Percentiles rank a stretch among this genome's conserved stretches.
These are phyloP conservation scores for Aspergillus cejpii DNA, from an alignment of 2,329 filamentous ascomycete genomes.

Conservation along the genomic window DNA sequence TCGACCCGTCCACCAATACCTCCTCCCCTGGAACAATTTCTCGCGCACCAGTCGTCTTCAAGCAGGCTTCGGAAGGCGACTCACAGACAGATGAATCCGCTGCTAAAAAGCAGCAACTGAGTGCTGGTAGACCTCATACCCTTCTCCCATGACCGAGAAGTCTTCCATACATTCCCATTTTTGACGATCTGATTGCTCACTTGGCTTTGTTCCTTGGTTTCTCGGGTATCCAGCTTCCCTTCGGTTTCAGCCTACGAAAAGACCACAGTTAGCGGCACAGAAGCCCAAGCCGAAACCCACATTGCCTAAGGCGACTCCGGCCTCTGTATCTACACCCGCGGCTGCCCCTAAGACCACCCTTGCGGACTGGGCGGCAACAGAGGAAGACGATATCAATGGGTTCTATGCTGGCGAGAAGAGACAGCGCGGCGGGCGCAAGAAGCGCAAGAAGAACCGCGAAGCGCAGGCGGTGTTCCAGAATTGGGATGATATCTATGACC, in stretches of 20 bases:
- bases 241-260: constrained; percentile 79
- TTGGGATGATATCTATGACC: constrained; percentile 91
- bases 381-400: constrained; percentile 69
- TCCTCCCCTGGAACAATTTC: constrained; percentile 60
- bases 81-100: constrained; percentile 44
- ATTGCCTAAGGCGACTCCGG: constrained; percentile 46
- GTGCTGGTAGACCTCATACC: constrained; percentile 52
- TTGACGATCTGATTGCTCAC: constrained; percentile 43
- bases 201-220: constrained; percentile 30
- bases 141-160: constrained; percentile 23
- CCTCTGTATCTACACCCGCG: constrained; percentile 28
- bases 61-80: constrained; percentile 48
- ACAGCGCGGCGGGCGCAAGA: constrained; percentile 69
- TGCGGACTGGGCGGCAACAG: constrained; percentile 71
- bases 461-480: constrained; percentile 55
- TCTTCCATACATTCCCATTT: constrained; percentile 17
- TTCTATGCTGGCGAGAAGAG: constrained; percentile 62
- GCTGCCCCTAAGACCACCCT: constrained; percentile 59
- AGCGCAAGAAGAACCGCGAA: constrained; percentile 66
- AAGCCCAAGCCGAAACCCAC: constrained; percentile 57
- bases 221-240: constrained; percentile 51
- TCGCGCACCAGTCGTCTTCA: constrained; percentile 67
- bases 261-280: constrained; percentile 59
- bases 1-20: constrained; percentile 49
- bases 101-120: constrained; percentile 59